These are phyloP conservation scores for Fusarium sp. DNA, from an alignment of 2,329 filamentous ascomycete species.

Conservation along the genomic window DNA sequence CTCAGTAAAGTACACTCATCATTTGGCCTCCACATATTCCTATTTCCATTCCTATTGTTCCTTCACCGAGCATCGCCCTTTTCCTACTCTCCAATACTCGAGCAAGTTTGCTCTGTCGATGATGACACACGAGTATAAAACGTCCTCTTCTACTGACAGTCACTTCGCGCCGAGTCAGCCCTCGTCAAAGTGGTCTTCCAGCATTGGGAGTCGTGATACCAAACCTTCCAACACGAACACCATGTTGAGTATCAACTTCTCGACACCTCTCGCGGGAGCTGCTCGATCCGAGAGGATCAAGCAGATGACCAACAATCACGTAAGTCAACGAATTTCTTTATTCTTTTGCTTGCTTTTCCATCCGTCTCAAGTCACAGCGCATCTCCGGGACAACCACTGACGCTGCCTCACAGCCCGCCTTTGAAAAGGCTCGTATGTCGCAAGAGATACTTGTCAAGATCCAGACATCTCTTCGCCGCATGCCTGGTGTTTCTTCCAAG, in stretches of 20 bases:
- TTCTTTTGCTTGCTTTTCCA: neutral
- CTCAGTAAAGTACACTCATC: neutral
- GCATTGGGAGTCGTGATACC: constrained; percentile 20
- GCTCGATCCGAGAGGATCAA: constrained; percentile 50
- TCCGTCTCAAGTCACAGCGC: neutral
- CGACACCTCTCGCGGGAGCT: constrained; percentile 50
- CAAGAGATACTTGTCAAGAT: constrained; percentile 51
- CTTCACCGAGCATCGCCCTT: neutral
- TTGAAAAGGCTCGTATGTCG: constrained; percentile 45
- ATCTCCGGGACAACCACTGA: neutral
- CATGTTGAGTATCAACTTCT: constrained; percentile 53
- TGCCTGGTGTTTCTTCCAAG: constrained; percentile 49
- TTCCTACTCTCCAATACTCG: neutral
- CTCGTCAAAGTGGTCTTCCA: constrained; percentile 30
- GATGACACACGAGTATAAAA: constrained; percentile 17
- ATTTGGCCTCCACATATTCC: neutral
- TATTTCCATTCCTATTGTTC: neutral
- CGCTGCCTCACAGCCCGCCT: constrained; percentile 43
- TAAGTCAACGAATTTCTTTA: constrained; percentile 34
- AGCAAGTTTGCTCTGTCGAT: constrained; percentile 3
- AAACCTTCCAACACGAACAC: constrained; percentile 26
- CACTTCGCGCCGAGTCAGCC: constrained; percentile 11
- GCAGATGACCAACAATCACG: constrained; percentile 52
- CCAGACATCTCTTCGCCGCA: constrained; percentile 51
- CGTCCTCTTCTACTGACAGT: constrained; percentile 9